Evolutionary conservation across 2,329 filamentous ascomycete species (phyloP), one percentile per base, ranked within the genome.

Genomic region (Helicocarpus griseus): DNA sequence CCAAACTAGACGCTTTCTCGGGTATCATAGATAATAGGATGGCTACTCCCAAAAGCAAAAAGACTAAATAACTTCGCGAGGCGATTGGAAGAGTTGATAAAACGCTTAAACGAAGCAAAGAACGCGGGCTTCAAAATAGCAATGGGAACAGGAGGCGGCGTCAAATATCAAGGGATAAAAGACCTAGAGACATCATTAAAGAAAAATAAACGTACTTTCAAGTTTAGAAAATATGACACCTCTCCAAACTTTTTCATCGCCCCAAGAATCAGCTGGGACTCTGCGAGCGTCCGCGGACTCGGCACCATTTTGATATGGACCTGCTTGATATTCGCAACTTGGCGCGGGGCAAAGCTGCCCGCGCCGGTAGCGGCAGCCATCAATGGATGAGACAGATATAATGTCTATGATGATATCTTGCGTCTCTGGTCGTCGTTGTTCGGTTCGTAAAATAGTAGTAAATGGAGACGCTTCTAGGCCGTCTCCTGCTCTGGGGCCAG

Each of bases 231-330:
- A 22, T 63, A 65, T 8, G 61, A 57, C 6, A 72, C 67, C 56
- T 71, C 68, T 19, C 69, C 69, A 57, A 68, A 71, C 58, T 68
- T 66, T 54, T 71, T 68, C 17, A 72, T 58, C 5, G 65, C 64
- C 38, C 60, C 56, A 19, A 71, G 62, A 24, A 72, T 56, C 17
- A 60, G 58, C 53, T 61, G 62, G 54, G 65, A 68, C 51, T 71
- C 66, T 19, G 57, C 48, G 5, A 71, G 51, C 29, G 55, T 64
- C 22, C 57, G 60, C 13, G 65, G 61, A 4, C 57, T 44, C 0
- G 66, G 66, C 7, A 46, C 47, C 44, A 63, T 61, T 22, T 53
- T 59, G 28, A 71, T 63, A 57, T 65, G 59, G 8, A 71, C 60
- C 38, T 66, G 60, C 41, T 17, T 35, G 45, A 57, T 3, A 54